phyloP scores from a whole-genome alignment of 2,329 filamentous ascomycete genomes.

The Fusarium mexicanum region DNA sequence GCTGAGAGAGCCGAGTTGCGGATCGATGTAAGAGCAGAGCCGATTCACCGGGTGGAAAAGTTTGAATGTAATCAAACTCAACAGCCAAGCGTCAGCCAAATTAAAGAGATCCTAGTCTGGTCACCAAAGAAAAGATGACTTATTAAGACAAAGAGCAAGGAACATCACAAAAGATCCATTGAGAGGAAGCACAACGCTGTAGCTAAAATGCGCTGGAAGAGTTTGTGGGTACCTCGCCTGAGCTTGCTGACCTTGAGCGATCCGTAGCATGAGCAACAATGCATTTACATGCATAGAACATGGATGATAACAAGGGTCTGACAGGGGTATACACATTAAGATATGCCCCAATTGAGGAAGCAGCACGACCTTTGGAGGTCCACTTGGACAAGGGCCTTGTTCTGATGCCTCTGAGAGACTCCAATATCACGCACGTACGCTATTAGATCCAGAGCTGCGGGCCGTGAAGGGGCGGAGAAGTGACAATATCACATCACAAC shows the following conservation, averaged over 20 bases:
- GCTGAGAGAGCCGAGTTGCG: slow-evolving; percentile 15
- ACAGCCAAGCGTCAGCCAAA: slow-evolving; percentile 19
- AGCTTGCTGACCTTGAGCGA: slow-evolving; percentile 23
- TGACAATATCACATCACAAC: slow-evolving; percentile 26
- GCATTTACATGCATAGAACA: slow-evolving; percentile 38
- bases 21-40: slow-evolving; percentile 11
- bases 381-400: slow-evolving; percentile 22
- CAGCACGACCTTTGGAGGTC: slow-evolving; percentile 32
- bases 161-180: slow-evolving; percentile 31
- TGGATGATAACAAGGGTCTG: slow-evolving; percentile 21
- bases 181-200: slow-evolving; percentile 20
- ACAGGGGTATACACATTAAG: slow-evolving; percentile 26
- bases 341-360: slow-evolving; percentile 34
- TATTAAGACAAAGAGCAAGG: slow-evolving; percentile 15
- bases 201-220: slow-evolving; percentile 36
- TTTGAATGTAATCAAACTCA: slow-evolving; percentile 21
- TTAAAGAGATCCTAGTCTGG: slow-evolving; percentile 9
- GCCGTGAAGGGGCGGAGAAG: slow-evolving; percentile 31
- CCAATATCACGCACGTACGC: slow-evolving; percentile 11
- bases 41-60: slow-evolving; percentile 6
- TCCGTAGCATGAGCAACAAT: slow-evolving; percentile 36
- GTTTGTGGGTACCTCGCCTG: slow-evolving; percentile 34
- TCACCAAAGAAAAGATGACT: slow-evolving; percentile 8
- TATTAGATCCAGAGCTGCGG: slow-evolving; percentile 4
- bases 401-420: slow-evolving; percentile 13